These are phyloP conservation scores for Cyphellophora attinorum DNA, from an alignment of 2,329 filamentous ascomycete species.

Conservation along the genomic window DNA sequence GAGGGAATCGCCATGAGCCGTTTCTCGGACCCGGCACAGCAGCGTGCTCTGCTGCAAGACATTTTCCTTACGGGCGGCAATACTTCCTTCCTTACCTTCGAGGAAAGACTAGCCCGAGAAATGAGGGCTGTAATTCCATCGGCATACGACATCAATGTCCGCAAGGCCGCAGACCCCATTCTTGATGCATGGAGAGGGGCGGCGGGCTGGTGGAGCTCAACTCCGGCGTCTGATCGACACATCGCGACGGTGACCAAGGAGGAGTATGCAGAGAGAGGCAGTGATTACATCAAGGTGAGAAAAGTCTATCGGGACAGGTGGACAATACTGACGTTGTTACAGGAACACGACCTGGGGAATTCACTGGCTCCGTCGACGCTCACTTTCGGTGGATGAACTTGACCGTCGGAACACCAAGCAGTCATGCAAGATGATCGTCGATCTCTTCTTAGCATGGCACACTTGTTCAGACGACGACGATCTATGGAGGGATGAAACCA, in stretches of 20 bases:
- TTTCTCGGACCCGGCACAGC: slow-evolving; percentile 47
- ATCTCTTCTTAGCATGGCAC: too few relatives aligned
- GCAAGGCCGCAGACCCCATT: slow-evolving; percentile 65
- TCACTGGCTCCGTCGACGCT: slow-evolving; percentile 9
- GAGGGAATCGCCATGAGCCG: slow-evolving; percentile 82
- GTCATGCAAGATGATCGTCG: too few relatives aligned
- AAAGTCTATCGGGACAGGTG: slow-evolving; percentile 1
- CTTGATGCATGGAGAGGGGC: slow-evolving; percentile 92
- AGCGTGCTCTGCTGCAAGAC: slow-evolving; percentile 67
- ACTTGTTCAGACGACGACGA: too few relatives aligned
- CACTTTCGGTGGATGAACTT: too few relatives aligned
- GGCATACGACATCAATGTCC: slow-evolving; percentile 56
- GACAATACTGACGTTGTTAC: slow-evolving; percentile 4
- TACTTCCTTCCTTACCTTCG: slow-evolving; percentile 76
- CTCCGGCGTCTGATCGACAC: slow-evolving; percentile 48
- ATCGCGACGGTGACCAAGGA: slow-evolving; percentile 61
- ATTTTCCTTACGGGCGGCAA: slow-evolving; percentile 94
- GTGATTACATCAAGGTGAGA: slow-evolving; percentile 77
- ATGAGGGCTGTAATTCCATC: slow-evolving; percentile 63
- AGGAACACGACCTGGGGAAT: slow-evolving; percentile 18
- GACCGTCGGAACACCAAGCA: too few relatives aligned
- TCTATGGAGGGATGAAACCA: too few relatives aligned
- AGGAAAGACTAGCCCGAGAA: slow-evolving; percentile 67
- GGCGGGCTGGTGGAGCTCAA: slow-evolving; percentile 62
- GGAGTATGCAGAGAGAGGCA: slow-evolving; percentile 86